Evolutionary conservation across 352 stramenopile species (phyloP), one percentile per base, ranked within the genome.

Genomic region (Phytophthora pisi): DNA sequence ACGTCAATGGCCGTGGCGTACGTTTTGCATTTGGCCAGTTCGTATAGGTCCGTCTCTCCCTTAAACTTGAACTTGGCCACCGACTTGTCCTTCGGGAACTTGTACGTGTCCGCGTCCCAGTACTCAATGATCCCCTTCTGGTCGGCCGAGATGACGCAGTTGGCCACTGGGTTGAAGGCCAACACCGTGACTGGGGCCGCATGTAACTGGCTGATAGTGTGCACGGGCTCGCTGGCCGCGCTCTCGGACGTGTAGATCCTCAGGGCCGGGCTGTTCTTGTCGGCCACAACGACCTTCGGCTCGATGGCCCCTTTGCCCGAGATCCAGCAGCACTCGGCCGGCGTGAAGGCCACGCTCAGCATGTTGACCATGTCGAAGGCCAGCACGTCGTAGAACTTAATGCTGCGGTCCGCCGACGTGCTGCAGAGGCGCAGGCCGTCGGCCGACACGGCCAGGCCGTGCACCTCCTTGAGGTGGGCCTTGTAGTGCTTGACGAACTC

Each of bases 401-500:
- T 89, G 16, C 89, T 91, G 38, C 92, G 84, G 76, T 99, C 97
- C 3, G 70, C 82, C 7, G 86, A 88, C 3, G 90, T 95, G 43
- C 86, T 98, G 56, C 79, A 93, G 4, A 98, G 75, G 3, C 88
- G 84, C 47, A 94, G 69, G 11, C 92, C 94, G 58, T 98, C 95
- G 49, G 34, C 46, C 18, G 86, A 94, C 51, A 98, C 86, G 8
- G 80, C 82, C 28, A 99, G 84, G 8, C 81, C 86, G 2, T 86
- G 56, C 11, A 99, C 82, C 5, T 85, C 74, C 26, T 87, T 84
- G 0, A 98, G 66, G 75, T 99, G 98, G 28, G 97, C 97, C 52
- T 98, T 98, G 77, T 99, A 99, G 50, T 98, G 97, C 84, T 99
- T 99, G 45, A 99, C 97, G 79, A 99, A 99, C 88, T 99, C 98